Conservation (phyloP, 1,284 basidiomycete genomes). For the Hypsizygus ulmarius region DNA sequence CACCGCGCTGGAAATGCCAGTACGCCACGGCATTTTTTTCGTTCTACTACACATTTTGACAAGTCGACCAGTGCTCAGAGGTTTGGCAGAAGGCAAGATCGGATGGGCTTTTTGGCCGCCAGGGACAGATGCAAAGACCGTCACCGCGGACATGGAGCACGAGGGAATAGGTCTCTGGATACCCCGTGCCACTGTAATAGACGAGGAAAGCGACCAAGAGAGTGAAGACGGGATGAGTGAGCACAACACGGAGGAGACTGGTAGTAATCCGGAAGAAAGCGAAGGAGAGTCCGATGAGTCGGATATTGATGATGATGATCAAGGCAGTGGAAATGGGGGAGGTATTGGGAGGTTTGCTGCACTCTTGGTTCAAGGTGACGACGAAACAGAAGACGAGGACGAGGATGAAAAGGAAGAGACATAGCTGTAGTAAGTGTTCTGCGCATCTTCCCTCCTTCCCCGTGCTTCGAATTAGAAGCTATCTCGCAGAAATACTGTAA, state of each 20-base stretch:
- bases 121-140: conserved; percentile 32
- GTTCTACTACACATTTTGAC: conserved; percentile 13
- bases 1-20: conserved; percentile 87
- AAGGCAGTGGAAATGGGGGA: conserved; percentile 6
- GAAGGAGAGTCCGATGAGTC: conserved; percentile 29
- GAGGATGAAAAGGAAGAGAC: conserved; percentile 16
- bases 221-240: conserved; percentile 31
- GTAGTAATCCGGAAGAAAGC: conserved; percentile 27
- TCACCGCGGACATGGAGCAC: conserved; percentile 25
- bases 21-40: conserved; percentile 40
- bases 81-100: conserved; percentile 75
- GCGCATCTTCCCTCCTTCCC: too few species aligned
- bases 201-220: conserved; percentile 26
- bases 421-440: not conserved
- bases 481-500: too few species aligned
- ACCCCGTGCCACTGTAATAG: conserved; percentile 28
- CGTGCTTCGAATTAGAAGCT: too few species aligned
- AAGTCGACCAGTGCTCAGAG: conserved; percentile 61
- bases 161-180: conserved; percentile 60
- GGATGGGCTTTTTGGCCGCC: conserved; percentile 87
- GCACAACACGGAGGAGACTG: conserved; percentile 25
- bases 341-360: conserved; percentile 38
- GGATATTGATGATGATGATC: conserved; percentile 21
- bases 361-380: conserved; percentile 30
- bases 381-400: conserved; percentile 25